Evolutionary conservation across 2,329 filamentous ascomycete genomes (phyloP).

Genomic region (Chaetoscypha palmicola): DNA sequence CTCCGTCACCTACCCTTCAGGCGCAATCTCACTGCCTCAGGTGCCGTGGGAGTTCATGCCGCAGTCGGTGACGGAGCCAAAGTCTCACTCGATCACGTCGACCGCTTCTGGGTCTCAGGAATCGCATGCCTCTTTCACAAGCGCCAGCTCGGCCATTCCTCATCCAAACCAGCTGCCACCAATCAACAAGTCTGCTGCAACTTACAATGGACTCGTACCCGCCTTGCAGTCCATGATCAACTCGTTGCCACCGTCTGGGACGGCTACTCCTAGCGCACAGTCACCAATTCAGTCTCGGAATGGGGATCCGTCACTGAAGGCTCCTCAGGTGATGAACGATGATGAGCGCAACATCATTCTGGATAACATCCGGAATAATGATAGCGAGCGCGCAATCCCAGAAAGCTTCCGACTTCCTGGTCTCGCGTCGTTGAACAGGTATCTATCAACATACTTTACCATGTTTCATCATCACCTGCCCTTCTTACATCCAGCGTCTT

Average conservation of each 20-base stretch:
- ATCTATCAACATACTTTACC: conserved; percentile 92
- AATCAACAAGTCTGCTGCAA: conserved; percentile 53
- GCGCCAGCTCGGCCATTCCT: conserved; percentile 48
- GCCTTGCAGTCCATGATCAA: conserved; percentile 66
- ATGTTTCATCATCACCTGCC: conserved; percentile 95
- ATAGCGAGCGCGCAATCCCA: conserved; percentile 74
- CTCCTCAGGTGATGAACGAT: conserved; percentile 76
- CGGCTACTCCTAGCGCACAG: conserved; percentile 64
- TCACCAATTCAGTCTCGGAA: conserved; percentile 66
- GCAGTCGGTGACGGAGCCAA: conserved; percentile 60
- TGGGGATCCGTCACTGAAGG: conserved; percentile 58
- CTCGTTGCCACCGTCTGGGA: conserved; percentile 60
- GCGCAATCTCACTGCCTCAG: conserved; percentile 74
- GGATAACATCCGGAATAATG: conserved; percentile 75
- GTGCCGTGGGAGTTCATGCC: conserved; percentile 92
- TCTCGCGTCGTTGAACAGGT: conserved; percentile 76
- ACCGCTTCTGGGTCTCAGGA: conserved; percentile 63
- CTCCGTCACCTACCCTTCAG: conserved; percentile 67
- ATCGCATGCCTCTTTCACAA: conserved; percentile 56
- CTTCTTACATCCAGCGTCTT: conserved; percentile 89
- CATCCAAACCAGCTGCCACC: conserved; percentile 58
- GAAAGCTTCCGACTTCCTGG: conserved; percentile 86
- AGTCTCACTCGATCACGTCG: conserved; percentile 67
- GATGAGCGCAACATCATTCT: conserved; percentile 80
- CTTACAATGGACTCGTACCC: conserved; percentile 53